A percentile compares a stretch with the other conserved stretches of the same genome.
These are phyloP conservation scores for Cladosporium sp. DNA, from an alignment of 2,329 filamentous ascomycete genomes.

Conservation along the genomic window DNA sequence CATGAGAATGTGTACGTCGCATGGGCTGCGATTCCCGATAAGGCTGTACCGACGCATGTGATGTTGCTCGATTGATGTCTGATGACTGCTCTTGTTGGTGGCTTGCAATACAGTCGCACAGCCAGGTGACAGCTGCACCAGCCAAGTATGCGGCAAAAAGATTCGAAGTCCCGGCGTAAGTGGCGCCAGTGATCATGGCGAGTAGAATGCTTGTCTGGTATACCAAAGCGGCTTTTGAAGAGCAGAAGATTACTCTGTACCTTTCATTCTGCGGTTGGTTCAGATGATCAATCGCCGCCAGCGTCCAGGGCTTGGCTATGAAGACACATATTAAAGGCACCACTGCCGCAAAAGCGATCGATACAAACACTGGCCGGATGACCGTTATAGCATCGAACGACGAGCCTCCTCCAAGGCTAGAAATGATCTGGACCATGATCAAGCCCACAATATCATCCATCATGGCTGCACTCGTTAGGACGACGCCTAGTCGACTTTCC, in stretches of 20 bases:
- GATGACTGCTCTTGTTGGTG: not conserved
- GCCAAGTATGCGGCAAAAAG: constrained; percentile 59
- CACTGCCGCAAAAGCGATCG: constrained; percentile 47
- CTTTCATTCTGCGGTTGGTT: not conserved
- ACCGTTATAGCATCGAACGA: constrained; percentile 40
- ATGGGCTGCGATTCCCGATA: too few relatives aligned
- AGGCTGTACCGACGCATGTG: too few relatives aligned
- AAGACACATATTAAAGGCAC: constrained; percentile 48
- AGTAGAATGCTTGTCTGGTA: constrained; percentile 51
- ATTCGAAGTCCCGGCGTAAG: constrained; percentile 60
- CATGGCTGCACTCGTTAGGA: constrained; percentile 71
- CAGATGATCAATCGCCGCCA: not conserved
- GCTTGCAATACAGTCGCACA: constrained; percentile 39
- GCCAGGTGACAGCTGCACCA: constrained; percentile 58
- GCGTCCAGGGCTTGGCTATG: constrained; percentile 41
- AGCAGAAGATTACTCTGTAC: not conserved
- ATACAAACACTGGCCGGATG: constrained; percentile 50
- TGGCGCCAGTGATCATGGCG: constrained; percentile 47
- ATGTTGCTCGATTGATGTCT: not conserved
- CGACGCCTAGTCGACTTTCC: constrained; percentile 54
- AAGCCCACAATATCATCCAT: constrained; percentile 76
- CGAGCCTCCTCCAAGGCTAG: constrained; percentile 52
- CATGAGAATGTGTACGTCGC: too few relatives aligned
- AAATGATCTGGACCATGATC: constrained; percentile 72
- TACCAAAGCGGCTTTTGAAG: constrained; percentile 37